Evolutionary conservation across 2,329 filamentous ascomycete genomes (phyloP), one percentile per base, ranked within the genome.

Genomic region (Dothidotthia symphoricarpi): DNA sequence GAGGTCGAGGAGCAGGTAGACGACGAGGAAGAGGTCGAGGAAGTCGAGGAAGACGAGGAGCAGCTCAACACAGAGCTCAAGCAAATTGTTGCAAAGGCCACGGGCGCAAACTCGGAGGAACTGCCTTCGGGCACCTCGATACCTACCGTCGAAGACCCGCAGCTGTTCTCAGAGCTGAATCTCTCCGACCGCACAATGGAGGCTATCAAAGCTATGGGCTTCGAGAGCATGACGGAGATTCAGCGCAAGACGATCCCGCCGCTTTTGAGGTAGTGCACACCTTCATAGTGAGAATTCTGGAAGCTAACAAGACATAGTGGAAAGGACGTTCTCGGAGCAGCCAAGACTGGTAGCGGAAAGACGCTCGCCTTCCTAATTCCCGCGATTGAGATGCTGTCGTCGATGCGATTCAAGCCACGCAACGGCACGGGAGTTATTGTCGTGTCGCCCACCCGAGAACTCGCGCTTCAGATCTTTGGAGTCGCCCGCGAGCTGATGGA

Each of bases 291-390:
- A 16, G 4, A 10, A 3, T 4, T 9, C 2, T 13, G 3, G 3
- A 3, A 9, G 8, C 43, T 53, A 33, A 51, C 38, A 24, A 3
- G 6, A 1, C 0, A 14, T 15, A 53, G 53, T 28, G 93, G 93
- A 48, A 83, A 86, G 63, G 91, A 97, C 71, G 87, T 97, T 15
- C 79, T 98, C 29, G 93, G 93, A 57, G 91, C 91, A 22, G 93
- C 93, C 34, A 97, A 97, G 76, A 96, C 90, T 3, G 90, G 90
- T 28, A 94, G 88, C 15, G 93, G 93, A 64, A 98, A 98, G 75
- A 98, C 93, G 1, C 71, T 97, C 44, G 85, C 91, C 3, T 98
- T 98, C 71, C 75, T 98, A 45, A 90, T 97, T 41, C 93, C 93
- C 13, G 90, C 90, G 2, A 78, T 97, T 26, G 93, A 97, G 71